phyloP scores from a whole-genome alignment of 2,329 filamentous ascomycete genomes.

The Thelonectria blattea region DNA sequence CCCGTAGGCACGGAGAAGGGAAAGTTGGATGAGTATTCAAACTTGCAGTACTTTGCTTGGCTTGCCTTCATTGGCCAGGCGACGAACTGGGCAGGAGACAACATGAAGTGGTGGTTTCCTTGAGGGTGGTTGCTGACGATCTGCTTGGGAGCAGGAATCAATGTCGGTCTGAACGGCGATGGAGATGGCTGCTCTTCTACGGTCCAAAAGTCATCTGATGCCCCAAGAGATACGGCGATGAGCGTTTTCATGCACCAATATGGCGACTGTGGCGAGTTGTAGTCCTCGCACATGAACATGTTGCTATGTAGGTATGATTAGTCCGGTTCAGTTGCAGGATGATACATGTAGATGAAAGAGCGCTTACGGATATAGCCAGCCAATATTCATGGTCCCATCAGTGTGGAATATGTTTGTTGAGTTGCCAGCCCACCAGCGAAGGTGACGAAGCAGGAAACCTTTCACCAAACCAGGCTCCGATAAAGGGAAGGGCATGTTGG shows the following conservation, averaged over 20 bases:
- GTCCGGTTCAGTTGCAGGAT: accelerated
- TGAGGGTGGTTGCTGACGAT: slow-evolving; percentile 48
- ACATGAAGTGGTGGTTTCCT: slow-evolving; percentile 49
- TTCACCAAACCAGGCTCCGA: slow-evolving; percentile 49
- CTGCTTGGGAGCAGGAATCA: slow-evolving; percentile 45
- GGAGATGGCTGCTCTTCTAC: slow-evolving; percentile 44
- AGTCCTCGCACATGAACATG: slow-evolving; percentile 62
- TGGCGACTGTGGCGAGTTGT: slow-evolving; percentile 62
- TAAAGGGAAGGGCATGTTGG: slow-evolving; percentile 45
- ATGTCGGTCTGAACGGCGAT: not conserved
- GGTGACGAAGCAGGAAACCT: slow-evolving; percentile 55
- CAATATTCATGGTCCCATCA: slow-evolving; percentile 58
- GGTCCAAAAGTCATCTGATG: slow-evolving; percentile 53
- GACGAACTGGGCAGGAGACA: slow-evolving; percentile 49
- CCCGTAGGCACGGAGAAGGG: slow-evolving; percentile 52
- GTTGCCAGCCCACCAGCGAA: slow-evolving; percentile 55
- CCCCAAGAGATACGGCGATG: slow-evolving; percentile 46
- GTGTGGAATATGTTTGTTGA: slow-evolving; percentile 52
- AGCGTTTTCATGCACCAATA: slow-evolving; percentile 62
- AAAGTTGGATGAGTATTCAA: slow-evolving; percentile 56
- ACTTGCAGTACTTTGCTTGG: slow-evolving; percentile 54
- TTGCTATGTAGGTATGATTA: slow-evolving; percentile 40
- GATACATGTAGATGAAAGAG: accelerated
- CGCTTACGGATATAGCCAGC: slow-evolving; percentile 41
- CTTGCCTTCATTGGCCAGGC: slow-evolving; percentile 47